Conservation (phyloP, 352 stramenopile genomes). For the Thraustochytrium striatum region DNA sequence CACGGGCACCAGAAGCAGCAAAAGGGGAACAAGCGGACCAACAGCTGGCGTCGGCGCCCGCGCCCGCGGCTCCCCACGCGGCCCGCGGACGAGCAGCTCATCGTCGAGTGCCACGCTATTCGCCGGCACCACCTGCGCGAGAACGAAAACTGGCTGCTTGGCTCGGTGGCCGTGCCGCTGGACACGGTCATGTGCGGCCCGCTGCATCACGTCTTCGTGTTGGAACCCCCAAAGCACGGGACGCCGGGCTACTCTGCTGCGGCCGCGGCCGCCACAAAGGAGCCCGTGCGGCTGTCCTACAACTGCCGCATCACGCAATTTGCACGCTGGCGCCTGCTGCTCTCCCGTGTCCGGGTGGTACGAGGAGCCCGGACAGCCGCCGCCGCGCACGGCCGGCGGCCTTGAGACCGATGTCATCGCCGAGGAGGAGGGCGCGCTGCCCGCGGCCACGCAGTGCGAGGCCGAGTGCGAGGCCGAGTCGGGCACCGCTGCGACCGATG, state of each 20-base stretch:
- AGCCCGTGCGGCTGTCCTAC: constrained; percentile 1
- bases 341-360: constrained; percentile 9
- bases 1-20: too few species aligned
- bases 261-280: neutral
- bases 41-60: too few species aligned
- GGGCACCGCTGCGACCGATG: neutral
- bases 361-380: neutral
- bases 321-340: constrained; percentile 19
- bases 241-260: too few species aligned
- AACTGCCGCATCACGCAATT: constrained; percentile 46
- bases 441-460: neutral
- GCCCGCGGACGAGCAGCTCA: neutral
- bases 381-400: neutral
- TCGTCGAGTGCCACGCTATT: constrained; percentile 21
- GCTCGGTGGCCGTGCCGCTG: neutral
- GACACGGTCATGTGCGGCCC: constrained; percentile 32
- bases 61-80: neutral
- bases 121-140: constrained; percentile 27
- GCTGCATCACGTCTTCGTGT: constrained; percentile 34
- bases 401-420: neutral
- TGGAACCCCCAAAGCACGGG: neutral
- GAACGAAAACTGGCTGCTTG: constrained; percentile 23
- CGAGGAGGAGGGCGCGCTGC: neutral
- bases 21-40: neutral
- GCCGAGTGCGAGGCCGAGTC: neutral